These are phyloP conservation scores for Echites panduratus DNA, from an alignment of 257 asterid genomes.

Conservation along the genomic window DNA sequence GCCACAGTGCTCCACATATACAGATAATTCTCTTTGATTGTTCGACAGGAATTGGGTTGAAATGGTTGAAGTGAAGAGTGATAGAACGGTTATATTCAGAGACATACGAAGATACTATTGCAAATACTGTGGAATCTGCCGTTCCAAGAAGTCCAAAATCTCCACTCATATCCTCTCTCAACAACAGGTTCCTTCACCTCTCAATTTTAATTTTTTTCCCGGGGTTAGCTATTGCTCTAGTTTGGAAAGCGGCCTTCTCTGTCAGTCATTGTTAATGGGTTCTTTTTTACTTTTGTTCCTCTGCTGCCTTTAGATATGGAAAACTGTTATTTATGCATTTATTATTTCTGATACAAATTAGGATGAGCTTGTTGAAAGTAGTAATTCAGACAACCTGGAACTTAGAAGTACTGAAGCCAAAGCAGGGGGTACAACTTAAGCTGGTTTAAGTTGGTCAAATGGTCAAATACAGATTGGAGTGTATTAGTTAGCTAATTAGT, in stretches of 20 bases:
- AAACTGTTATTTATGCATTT: not conserved
- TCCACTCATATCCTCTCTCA: conserved; percentile 13
- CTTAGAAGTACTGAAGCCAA: too few species aligned
- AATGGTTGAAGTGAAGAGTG: conserved; percentile 19
- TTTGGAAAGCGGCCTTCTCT: not conserved
- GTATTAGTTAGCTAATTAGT: too few species aligned
- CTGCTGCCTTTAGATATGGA: not conserved
- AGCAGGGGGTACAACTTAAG: too few species aligned
- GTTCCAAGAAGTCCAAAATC: too few species aligned
- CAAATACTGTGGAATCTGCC: conserved; percentile 71
- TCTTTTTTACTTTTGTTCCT: not conserved
- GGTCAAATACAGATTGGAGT: too few species aligned
- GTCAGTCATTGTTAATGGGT: not conserved
- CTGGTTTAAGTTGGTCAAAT: too few species aligned
- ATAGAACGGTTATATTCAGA: conserved; percentile 39
- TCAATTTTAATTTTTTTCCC: not conserved
- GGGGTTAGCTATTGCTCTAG: not conserved
- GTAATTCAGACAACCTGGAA: too few species aligned
- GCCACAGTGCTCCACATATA: too few species aligned
- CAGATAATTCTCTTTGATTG: too few species aligned
- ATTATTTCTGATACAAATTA: not conserved
- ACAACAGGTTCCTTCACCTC: conserved; percentile 39
- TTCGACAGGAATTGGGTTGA: not conserved
- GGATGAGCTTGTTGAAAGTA: too few species aligned
- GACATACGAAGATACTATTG: conserved; percentile 75